phyloP scores from a whole-genome alignment of 768 basidiomycete genomes.

The Suillus decipiens region DNA sequence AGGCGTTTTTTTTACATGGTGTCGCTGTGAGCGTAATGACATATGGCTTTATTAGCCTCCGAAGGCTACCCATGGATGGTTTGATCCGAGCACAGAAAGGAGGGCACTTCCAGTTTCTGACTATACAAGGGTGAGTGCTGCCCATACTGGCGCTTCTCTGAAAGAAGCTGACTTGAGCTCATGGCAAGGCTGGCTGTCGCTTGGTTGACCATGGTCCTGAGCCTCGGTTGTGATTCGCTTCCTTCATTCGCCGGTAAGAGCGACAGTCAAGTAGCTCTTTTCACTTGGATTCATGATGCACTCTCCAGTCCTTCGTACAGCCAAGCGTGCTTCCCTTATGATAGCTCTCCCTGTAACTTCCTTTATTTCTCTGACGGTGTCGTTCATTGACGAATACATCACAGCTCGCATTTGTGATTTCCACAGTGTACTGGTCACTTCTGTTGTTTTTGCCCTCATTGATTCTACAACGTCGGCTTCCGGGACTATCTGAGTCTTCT shows the following conservation, averaged over 20 bases:
- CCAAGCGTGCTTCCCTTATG: constrained; percentile 63
- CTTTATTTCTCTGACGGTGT: constrained; percentile 10
- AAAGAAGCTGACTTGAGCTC: not conserved
- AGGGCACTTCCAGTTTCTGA: constrained; percentile 72
- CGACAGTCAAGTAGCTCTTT: not conserved
- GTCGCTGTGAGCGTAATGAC: constrained; percentile 35
- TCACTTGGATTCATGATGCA: not conserved
- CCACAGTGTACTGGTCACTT: constrained; percentile 71
- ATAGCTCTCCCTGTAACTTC: constrained; percentile 61
- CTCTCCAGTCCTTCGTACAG: constrained; percentile 28
- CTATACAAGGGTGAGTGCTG: constrained; percentile 67
- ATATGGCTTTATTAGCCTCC: constrained; percentile 35
- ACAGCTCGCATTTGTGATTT: constrained; percentile 48
- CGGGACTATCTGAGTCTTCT: not conserved
- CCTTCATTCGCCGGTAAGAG: constrained; percentile 38
- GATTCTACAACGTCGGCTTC: constrained; percentile 42
- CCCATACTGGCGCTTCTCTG: not conserved
- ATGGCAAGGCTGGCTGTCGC: constrained; percentile 38
- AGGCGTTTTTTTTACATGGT: constrained; percentile 33
- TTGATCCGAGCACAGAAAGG: constrained; percentile 52
- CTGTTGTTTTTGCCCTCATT: constrained; percentile 54
- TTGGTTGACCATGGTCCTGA: constrained; percentile 43
- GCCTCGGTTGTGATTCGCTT: constrained; percentile 42
- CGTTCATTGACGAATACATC: not conserved
- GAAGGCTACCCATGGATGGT: constrained; percentile 18